Evolutionary conservation across 164 flowering plant genomes (phyloP).

Genomic region (Vitis vinifera): DNA sequence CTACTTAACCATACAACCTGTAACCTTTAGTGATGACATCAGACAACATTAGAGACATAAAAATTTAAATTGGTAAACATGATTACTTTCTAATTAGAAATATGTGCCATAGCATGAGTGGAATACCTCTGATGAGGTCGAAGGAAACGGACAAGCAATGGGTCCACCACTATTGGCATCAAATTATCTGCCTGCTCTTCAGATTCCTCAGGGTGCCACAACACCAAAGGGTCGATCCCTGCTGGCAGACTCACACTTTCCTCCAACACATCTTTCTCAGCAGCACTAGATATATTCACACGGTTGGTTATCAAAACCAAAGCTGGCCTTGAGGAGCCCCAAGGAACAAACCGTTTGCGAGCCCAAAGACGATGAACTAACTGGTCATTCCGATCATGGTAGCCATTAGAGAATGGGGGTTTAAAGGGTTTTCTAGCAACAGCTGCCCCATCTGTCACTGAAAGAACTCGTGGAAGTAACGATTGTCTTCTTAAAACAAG

Average conservation of each 20-base stretch:
- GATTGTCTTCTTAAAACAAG: slow-evolving; percentile 84
- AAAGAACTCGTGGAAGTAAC: slow-evolving; percentile 79
- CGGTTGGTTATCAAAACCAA: slow-evolving; percentile 45
- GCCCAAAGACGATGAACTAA: slow-evolving; percentile 78
- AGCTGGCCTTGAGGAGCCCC: slow-evolving; percentile 81
- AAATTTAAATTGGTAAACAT: no score
- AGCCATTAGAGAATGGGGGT: slow-evolving; percentile 71
- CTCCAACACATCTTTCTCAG: slow-evolving; percentile 43
- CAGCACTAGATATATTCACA: slow-evolving; percentile 23
- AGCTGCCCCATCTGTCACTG: slow-evolving; percentile 79
- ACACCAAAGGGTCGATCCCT: slow-evolving; percentile 80
- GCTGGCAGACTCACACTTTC: slow-evolving; percentile 65
- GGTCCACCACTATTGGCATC: slow-evolving; percentile 60
- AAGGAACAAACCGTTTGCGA: slow-evolving; percentile 89
- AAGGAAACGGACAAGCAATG: slow-evolving; percentile 84
- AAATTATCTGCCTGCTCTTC: slow-evolving; percentile 29
- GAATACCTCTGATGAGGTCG: slow-evolving; percentile 97
- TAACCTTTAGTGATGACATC: no score
- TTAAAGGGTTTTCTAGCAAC: slow-evolving; percentile 90
- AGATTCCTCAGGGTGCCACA: slow-evolving; percentile 83
- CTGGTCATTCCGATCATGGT: slow-evolving; percentile 48
- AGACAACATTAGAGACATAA: no score
- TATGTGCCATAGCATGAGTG: neutral
- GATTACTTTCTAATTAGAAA: no score
- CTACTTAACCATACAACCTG: no score